These are phyloP conservation scores for Endothia cerciana DNA, from an alignment of 2,329 filamentous ascomycete genomes.

Conservation along the genomic window DNA sequence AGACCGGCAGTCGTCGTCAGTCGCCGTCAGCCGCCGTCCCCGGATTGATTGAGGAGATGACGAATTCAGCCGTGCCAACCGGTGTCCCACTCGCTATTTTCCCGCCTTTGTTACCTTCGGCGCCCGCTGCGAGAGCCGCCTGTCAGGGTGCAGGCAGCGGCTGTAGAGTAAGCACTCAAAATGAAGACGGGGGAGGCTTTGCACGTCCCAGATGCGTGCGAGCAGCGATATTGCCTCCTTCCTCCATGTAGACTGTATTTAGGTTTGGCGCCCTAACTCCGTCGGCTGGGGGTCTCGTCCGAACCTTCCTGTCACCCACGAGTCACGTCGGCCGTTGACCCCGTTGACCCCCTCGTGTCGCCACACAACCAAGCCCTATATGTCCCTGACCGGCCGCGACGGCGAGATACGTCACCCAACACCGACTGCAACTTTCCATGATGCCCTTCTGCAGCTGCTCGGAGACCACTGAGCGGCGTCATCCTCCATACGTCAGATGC, in stretches of 20 bases:
- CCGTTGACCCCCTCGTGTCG: not conserved
- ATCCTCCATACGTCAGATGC: slow-evolving; percentile 2
- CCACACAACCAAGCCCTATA: not conserved
- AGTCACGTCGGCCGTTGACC: not conserved
- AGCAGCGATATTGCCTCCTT: not conserved
- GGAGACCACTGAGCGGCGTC: not conserved
- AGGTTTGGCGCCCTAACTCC: not conserved
- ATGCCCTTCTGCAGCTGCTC: not conserved
- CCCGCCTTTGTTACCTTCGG: not conserved
- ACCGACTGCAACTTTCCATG: not conserved
- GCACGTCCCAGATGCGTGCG: not conserved
- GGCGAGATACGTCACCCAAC: slow-evolving; percentile 1
- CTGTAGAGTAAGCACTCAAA: not conserved
- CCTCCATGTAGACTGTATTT: not conserved
- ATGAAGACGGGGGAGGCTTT: not conserved
- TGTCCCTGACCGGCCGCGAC: not conserved
- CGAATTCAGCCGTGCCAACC: not conserved
- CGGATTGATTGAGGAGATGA: slow-evolving; percentile 8
- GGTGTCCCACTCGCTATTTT: not conserved
- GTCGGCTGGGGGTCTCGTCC: not conserved
- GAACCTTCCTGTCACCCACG: not conserved
- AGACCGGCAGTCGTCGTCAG: not conserved
- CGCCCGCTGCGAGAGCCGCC: not conserved
- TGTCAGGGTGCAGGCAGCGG: not conserved
- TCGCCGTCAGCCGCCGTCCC: not conserved